Evolutionary conservation across 164 flowering plant species (phyloP).

Genomic region (Santalum album): DNA sequence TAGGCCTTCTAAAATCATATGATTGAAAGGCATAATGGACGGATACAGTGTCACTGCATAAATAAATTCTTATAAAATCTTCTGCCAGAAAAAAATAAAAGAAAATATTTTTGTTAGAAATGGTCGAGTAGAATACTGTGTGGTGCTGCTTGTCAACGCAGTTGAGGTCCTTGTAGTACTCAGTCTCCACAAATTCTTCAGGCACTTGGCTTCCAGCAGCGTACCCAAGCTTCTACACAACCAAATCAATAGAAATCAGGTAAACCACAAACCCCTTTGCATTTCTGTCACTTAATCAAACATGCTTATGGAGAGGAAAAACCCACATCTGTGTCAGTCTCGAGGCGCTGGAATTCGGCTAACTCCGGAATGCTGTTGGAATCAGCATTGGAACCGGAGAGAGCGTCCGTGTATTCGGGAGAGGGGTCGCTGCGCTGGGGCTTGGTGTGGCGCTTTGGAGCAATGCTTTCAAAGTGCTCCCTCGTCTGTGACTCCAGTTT

Average conservation of each 20-base stretch:
- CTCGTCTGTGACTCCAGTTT: slow-evolving; percentile 44
- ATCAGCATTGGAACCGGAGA: slow-evolving; percentile 3
- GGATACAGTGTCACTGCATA: too few species aligned
- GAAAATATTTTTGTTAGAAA: too few species aligned
- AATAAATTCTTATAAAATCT: too few species aligned
- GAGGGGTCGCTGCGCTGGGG: slow-evolving; percentile 79
- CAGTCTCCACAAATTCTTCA: slow-evolving; percentile 79
- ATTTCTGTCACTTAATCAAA: too few species aligned
- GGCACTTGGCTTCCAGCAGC: slow-evolving; percentile 28
- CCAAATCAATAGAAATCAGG: too few species aligned
- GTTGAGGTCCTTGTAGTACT: slow-evolving; percentile 78
- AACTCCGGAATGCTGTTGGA: slow-evolving; percentile 34
- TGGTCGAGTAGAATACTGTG: slow-evolving; percentile 36
- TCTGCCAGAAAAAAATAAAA: too few species aligned
- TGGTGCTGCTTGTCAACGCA: slow-evolving; percentile 75
- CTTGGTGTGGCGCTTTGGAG: slow-evolving; percentile 71
- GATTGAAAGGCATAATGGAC: too few species aligned
- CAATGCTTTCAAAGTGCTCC: slow-evolving; percentile 48
- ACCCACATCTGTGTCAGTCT: slow-evolving; percentile 45
- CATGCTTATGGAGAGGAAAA: neutral
- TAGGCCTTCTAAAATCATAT: too few species aligned
- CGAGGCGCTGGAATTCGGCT: slow-evolving; percentile 49
- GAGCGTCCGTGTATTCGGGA: slow-evolving; percentile 34
- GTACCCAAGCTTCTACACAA: slow-evolving; percentile 44
- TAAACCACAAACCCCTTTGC: too few species aligned